Percentiles rank a stretch among this genome's conserved stretches.
Evolutionary conservation across 306 rosid genomes (phyloP).

Genomic region (Myrica gale): DNA sequence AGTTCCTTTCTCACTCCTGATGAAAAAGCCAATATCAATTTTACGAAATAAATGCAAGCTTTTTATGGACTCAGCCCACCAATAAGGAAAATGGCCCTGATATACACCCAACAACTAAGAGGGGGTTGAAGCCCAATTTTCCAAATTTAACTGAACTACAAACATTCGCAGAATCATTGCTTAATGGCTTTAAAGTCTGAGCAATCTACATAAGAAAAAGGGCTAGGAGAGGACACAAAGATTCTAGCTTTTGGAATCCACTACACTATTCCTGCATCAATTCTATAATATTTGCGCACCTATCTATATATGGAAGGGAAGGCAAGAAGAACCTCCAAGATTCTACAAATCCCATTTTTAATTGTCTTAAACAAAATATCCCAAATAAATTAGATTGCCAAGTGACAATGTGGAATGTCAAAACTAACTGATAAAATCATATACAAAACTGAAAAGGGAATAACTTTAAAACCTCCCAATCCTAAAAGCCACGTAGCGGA

Average conservation of each 20-base stretch:
- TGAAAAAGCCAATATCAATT: slow-evolving; percentile 8
- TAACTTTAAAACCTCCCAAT: neutral
- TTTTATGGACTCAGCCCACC: neutral
- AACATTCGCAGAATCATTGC: neutral
- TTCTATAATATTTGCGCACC: neutral
- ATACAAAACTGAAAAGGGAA: neutral
- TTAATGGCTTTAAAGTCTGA: neutral
- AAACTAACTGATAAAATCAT: neutral
- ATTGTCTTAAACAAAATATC: neutral
- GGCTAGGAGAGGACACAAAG: neutral
- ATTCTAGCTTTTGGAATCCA: slow-evolving; percentile 11
- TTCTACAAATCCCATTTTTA: slow-evolving; percentile 11
- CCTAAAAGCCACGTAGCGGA: neutral
- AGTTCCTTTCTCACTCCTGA: slow-evolving; percentile 80
- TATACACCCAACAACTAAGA: neutral
- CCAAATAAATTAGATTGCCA: neutral
- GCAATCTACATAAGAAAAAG: neutral
- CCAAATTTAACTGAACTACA: neutral
- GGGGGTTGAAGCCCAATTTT: neutral
- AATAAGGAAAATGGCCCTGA: neutral
- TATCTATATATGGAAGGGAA: slow-evolving; percentile 4
- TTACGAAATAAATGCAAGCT: slow-evolving; percentile 14
- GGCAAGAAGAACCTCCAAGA: slow-evolving; percentile 19
- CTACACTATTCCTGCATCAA: slow-evolving; percentile 1
- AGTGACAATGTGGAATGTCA: slow-evolving; percentile 14